Conservation (phyloP, 208 protist genomes). For the Trypanosoma lewisi region DNA sequence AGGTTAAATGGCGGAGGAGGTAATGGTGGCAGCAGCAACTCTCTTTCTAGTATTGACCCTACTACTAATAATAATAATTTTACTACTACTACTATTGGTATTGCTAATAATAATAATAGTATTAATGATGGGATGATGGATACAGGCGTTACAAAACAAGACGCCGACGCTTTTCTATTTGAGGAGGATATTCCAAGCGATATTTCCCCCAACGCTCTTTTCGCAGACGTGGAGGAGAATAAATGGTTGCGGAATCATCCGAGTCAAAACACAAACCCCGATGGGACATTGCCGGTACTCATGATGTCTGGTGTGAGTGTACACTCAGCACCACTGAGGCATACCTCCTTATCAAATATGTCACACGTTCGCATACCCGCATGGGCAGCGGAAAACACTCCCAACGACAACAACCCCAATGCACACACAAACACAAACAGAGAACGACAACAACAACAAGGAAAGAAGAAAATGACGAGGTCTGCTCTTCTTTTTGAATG, state of each 20-base stretch:
- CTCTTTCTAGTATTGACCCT: neutral
- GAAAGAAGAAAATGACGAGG: neutral
- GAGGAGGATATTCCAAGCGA: conserved; percentile 66
- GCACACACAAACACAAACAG: neutral
- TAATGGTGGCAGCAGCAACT: neutral
- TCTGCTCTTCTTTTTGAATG: conserved; percentile 28
- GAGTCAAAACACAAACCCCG: conserved; percentile 42
- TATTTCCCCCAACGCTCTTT: conserved; percentile 28
- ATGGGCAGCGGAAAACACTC: conserved; percentile 10
- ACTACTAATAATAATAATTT: too few relatives aligned
- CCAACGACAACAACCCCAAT: neutral
- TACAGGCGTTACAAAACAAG: conserved; percentile 14
- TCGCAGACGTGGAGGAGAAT: conserved; percentile 27
- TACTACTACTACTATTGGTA: too few relatives aligned
- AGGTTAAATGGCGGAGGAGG: conserved; percentile 31
- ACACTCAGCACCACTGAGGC: conserved; percentile 47
- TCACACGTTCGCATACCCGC: conserved; percentile 19
- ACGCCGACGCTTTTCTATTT: conserved; percentile 60
- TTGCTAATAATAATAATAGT: too few relatives aligned
- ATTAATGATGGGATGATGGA: conserved; percentile 23
- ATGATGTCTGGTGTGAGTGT: conserved; percentile 79
- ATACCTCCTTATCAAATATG: conserved; percentile 30
- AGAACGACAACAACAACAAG: neutral
- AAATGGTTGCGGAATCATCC: conserved; percentile 5
- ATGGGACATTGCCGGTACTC: conserved; percentile 45